Evolutionary conservation across 345 rosid species (phyloP).

Genomic region (Eucalyptus pauciflora): DNA sequence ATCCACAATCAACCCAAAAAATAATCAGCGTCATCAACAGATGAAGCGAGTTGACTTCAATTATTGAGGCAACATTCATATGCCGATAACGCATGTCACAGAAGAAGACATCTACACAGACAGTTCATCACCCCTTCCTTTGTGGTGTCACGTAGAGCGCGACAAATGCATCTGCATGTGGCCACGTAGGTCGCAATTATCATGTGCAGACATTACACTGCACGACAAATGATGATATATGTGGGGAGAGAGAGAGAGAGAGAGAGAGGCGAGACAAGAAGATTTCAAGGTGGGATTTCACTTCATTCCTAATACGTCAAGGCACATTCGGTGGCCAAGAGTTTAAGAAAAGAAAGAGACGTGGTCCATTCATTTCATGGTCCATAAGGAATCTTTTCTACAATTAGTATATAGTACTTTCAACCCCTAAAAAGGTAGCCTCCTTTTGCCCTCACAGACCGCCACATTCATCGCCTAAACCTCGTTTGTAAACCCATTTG

Average conservation of each 20-base stretch:
- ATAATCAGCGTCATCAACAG: neutral
- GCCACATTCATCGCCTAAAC: neutral
- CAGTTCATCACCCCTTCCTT: neutral
- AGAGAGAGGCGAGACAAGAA: neutral
- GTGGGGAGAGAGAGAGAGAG: neutral
- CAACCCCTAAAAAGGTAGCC: neutral
- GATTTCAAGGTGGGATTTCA: neutral
- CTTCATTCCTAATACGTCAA: neutral
- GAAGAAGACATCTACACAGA: neutral
- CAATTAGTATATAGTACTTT: neutral
- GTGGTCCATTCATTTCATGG: neutral
- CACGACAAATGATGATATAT: neutral
- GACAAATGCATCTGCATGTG: neutral
- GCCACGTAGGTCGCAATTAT: neutral
- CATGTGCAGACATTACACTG: neutral
- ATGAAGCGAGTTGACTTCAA: neutral
- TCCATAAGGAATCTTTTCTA: neutral
- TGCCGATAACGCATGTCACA: neutral
- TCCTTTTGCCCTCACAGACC: neutral
- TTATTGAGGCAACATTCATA: neutral
- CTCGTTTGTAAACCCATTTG: neutral
- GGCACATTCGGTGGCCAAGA: neutral
- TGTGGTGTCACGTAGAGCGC: neutral
- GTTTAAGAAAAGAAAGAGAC: neutral
- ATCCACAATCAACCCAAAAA: neutral